phyloP scores from a whole-genome alignment of 179 eudicot genomes.

The Vitellaria paradoxa region DNA sequence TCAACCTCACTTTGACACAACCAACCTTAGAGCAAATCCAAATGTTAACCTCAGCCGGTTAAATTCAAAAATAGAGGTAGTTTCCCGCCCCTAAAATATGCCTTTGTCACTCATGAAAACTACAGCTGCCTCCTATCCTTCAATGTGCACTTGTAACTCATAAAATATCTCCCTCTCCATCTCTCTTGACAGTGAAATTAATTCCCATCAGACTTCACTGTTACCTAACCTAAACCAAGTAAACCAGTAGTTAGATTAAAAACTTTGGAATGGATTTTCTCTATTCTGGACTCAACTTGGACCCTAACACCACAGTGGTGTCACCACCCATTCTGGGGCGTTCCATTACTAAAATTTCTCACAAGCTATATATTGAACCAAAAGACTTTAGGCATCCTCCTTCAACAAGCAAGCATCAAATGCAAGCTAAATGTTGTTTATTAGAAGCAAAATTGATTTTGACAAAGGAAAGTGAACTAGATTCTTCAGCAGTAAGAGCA shows the following conservation, averaged over 20 bases:
- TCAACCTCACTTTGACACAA: conserved; percentile 3
- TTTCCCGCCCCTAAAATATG: background rate
- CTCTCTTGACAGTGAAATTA: background rate
- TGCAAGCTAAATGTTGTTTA: background rate
- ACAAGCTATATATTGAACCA: background rate
- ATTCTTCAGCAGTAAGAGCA: background rate
- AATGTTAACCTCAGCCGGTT: background rate
- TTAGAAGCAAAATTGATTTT: background rate
- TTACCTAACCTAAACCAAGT: background rate
- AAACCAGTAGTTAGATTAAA: background rate
- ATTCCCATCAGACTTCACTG: background rate
- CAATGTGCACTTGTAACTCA: background rate
- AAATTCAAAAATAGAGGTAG: too few species aligned
- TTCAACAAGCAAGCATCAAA: background rate
- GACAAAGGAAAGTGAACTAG: background rate
- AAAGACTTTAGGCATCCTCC: background rate
- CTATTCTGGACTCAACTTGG: background rate
- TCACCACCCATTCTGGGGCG: background rate
- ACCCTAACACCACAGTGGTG: background rate
- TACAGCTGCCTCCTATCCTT: too few species aligned
- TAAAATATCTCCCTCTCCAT: background rate
- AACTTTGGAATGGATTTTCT: background rate
- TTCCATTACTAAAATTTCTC: background rate
- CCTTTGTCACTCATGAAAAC: background rate
- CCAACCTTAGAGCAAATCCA: background rate